Evolutionary conservation across 306 rosid species (phyloP), one percentile per base, ranked within the genome.

Genomic region (Pyrus bretschneideri): DNA sequence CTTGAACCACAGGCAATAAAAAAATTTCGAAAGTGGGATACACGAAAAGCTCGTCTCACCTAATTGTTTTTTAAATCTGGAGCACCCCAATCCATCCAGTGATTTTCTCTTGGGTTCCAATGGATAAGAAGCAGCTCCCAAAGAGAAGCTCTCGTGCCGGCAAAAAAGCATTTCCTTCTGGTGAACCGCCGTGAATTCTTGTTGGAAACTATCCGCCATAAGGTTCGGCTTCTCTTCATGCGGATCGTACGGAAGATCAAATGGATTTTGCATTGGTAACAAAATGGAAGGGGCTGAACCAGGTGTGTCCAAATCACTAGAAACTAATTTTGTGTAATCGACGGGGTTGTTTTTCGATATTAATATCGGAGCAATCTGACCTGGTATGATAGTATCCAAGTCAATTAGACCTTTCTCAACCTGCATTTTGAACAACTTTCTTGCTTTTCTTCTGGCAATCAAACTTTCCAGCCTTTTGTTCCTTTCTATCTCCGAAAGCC

Each of bases 401-500:
- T 76, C 88, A 52, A 22, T 44, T 4, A 70, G 21, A 31, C 79
- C 78, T 21, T 86, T 85, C 76, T 89, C 91, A 42, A 62, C 69
- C 44, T 88, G 86, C 33, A 40, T 27, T 71, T 80, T 87, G 66
- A 76, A 25, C 18, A 64, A 30, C 66, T 86, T 89, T 21, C 83
- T 91, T 31, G 75, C 91, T 76, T 85, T 91, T 76, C 99, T 85
- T 83, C 87, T 89, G 7, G 93, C 91, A 46, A 96, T 87, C 5
- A 95, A 88, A 76, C 84, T 88, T 73, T 95, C 99, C 42, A 95
- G 59, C 76, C 96, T 91, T 63, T 27, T 88, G 76, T 92, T 95
- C 44, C 98, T 85, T 67, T 95, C 98, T 23, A 91, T 88, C 88
- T 95, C 99, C 1, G 93, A 90, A 57, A 83, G 51, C 22, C 99